Evolutionary conservation across 2,329 filamentous ascomycete species (phyloP), one percentile per base, ranked within the genome.

Genomic region (Ascochyta rabiei): DNA sequence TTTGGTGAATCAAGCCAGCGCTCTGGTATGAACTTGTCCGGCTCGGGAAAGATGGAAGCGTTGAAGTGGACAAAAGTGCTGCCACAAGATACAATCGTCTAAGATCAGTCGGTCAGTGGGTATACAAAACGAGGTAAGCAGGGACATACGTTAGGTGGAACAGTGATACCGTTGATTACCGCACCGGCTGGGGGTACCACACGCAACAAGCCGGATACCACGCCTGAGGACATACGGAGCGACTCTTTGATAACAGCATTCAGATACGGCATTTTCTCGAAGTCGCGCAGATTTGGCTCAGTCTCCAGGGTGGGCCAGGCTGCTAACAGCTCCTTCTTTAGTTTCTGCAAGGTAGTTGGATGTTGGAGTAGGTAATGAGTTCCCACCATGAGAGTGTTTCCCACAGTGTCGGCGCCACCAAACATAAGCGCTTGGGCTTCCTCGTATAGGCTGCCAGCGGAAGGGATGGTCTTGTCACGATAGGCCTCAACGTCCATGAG

Each of bases 391-490:
- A 79, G 57, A 1, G 77, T 71, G 35, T 75, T 77, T 0, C 73
- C 79, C 6, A 75, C 73, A 0, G 79, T 81, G 51, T 81, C 78
- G 12, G 72, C 72, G 13, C 79, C 80, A 7, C 73, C 80, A 57
- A 81, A 80, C 58, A 82, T 69, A 44, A 82, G 67, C 0, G 76
- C 75, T 60, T 77, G 74, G 1, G 74, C 75, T 67, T 82, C 80
- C 16, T 81, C 77, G 39, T 75, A 77, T 3, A 81, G 60, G 39
- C 69, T 74, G 2, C 58, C 67, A 6, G 67, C 46, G 3, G 62
- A 67, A 5, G 75, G 73, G 1, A 75, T 63, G 0, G 56, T 69
- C 23, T 71, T 68, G 47, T 64, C 65, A n/a, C 68, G 66, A 54
- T 74, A 69, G 1, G 66, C 62, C 26, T 71, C 64, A 1, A 68